Conservation (phyloP, 495 filamentous ascomycete genomes). For the Hypomontagnella submonticulosa region DNA sequence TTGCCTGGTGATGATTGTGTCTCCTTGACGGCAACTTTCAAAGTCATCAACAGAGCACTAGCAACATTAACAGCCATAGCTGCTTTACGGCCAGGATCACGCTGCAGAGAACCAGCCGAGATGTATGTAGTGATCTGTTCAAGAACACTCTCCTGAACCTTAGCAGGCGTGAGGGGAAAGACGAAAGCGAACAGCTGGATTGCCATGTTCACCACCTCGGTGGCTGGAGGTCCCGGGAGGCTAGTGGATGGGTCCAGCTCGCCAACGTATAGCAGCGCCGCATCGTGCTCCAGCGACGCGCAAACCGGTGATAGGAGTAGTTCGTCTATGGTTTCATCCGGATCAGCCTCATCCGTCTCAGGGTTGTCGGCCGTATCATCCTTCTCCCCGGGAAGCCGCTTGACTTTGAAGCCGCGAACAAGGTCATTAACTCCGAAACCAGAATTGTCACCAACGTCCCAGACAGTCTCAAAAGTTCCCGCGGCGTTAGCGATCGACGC, state of each 20-base stretch:
- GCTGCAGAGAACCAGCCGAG: slow-evolving; percentile 78
- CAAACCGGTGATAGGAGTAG: slow-evolving; percentile 79
- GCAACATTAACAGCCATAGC: slow-evolving; percentile 93
- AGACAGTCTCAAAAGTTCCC: slow-evolving; percentile 88
- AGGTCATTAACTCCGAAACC: slow-evolving; percentile 93
- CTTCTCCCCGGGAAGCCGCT: slow-evolving; percentile 76
- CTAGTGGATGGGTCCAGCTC: slow-evolving; percentile 51
- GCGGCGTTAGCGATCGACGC: slow-evolving; percentile 93
- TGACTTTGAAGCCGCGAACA: slow-evolving; percentile 78
- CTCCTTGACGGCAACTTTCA: slow-evolving; percentile 87
- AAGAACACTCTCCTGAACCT: slow-evolving; percentile 93
- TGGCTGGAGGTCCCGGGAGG: slow-evolving; percentile 84
- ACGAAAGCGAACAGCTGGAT: slow-evolving; percentile 92
- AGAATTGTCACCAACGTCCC: slow-evolving; percentile 94
- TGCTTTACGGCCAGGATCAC: slow-evolving; percentile 87
- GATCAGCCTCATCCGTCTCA: slow-evolving; percentile 70
- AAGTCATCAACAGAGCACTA: slow-evolving; percentile 77
- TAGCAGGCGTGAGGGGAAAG: slow-evolving; percentile 84
- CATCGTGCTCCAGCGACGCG: slow-evolving; percentile 88
- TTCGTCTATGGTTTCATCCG: slow-evolving; percentile 76
- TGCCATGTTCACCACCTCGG: slow-evolving; percentile 92
- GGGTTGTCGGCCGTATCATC: slow-evolving; percentile 64
- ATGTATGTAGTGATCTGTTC: slow-evolving; percentile 92
- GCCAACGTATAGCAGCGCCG: slow-evolving; percentile 80
- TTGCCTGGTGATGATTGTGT: slow-evolving; percentile 77